Base-by-base conservation (phyloP, 768 basidiomycete genomes). In the Calocera viscosa region DNA sequence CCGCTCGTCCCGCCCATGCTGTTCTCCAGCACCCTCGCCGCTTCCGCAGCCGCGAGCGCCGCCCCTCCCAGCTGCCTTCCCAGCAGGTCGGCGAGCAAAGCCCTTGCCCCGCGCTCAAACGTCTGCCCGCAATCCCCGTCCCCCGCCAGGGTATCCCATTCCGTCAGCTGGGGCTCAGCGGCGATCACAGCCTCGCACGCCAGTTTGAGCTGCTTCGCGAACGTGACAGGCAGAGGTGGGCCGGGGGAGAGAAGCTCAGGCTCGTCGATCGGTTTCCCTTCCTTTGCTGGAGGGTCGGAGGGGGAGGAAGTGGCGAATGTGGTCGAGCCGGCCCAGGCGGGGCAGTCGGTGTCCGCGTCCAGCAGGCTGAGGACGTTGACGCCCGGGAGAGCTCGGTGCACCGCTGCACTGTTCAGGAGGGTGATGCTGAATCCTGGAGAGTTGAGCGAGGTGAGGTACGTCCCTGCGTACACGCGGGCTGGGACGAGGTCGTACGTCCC, bases 341-440 rank as follows among this genome's bases (percentile, higher is more conserved):
- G 65, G 1, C 81, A 80, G 30, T 80, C 80, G 0, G 85, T 76
- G 26, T 78, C 78, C 40, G 85, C 85, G 70, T 91, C 91, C 34
- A 93, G 81, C 35, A 90, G 82, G 24, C 83, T 83, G 19, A 91
- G 79, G 63, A 92, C 72, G 1, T 80, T 66, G 43, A 78, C 74
- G 1, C 7, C 76, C 2, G 53, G 53, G 2, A 60, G 53, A 2
- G 53, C 53, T 5, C 53, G 53, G 16, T 60, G 53, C 7, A 82
- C 79, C 0, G 78, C 76, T 39, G 74, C 72, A 0, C 75, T 66
- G 28, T 82, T 80, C 17, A 94, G 80, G 19, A 93, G 80, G 1
- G 91, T 89, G 68, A 95, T 78, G 17, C 91, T 93, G 75, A 94
- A 90, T 1, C 93, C 93, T 33, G 91, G 90, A 90, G 94, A 93